phyloP scores from a whole-genome alignment of 257 asterid genomes.

The Osmanthus fragrans region DNA sequence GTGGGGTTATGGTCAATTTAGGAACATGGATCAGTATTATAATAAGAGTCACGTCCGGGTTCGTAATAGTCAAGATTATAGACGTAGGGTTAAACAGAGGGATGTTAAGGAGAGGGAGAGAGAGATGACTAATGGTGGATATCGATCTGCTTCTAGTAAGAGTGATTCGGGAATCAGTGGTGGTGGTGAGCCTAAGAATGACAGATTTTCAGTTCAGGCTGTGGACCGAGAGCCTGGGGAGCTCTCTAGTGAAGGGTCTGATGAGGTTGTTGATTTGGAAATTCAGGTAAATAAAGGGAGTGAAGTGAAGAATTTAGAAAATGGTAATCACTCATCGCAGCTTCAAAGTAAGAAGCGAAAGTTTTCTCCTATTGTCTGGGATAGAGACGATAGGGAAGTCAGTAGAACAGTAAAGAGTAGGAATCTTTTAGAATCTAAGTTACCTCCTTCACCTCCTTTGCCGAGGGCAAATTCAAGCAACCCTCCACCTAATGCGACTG shows the following conservation, averaged over 20 bases:
- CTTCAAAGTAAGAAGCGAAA: conserved; percentile 57
- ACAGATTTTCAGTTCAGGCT: conserved; percentile 24
- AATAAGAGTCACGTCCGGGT: conserved; percentile 33
- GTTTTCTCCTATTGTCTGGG: conserved; percentile 89
- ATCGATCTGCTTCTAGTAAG: conserved; percentile 44
- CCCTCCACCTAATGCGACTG: conserved; percentile 20
- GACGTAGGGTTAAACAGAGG: conserved; percentile 53
- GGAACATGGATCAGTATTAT: conserved; percentile 44
- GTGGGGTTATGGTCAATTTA: conserved; percentile 47
- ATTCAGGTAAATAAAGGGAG: conserved; percentile 28
- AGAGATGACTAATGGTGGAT: conserved; percentile 36
- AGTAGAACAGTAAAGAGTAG: conserved; percentile 38
- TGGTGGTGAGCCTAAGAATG: conserved; percentile 37
- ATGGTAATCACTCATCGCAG: conserved; percentile 37
- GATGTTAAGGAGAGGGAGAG: conserved; percentile 55
- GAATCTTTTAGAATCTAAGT: conserved; percentile 27
- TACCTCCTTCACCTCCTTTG: conserved; percentile 40
- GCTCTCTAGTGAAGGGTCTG: conserved; percentile 83
- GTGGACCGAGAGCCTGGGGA: conserved; percentile 86
- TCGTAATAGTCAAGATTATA: conserved; percentile 34
- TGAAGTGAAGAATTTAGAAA: conserved; percentile 37
- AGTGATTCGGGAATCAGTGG: conserved; percentile 56
- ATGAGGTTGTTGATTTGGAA: conserved; percentile 54
- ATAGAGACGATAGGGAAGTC: conserved; percentile 61
- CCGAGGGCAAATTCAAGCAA: conserved; percentile 30